Percentiles rank a stretch among this genome's conserved stretches.
These are phyloP conservation scores for Orbilia blumenaviensis DNA, from an alignment of 2,329 filamentous ascomycete species.

Conservation along the genomic window DNA sequence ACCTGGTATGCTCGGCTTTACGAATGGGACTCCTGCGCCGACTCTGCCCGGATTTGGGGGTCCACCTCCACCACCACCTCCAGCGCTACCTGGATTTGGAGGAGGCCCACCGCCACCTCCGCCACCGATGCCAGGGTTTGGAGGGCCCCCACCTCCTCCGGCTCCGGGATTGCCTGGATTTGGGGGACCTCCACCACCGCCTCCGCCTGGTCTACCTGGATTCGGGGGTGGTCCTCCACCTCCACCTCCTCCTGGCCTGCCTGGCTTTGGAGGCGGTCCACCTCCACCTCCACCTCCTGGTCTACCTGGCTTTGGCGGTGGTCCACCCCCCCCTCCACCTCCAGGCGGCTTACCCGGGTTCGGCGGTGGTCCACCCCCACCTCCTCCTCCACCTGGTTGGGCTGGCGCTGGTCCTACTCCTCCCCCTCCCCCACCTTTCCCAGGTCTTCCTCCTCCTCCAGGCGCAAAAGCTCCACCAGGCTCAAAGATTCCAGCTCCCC, in stretches of 20 bases:
- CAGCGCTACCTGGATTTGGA: slow-evolving; percentile 62
- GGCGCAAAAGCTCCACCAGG: slow-evolving; percentile 63
- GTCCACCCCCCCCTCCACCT: slow-evolving; percentile 61
- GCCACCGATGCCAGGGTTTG: slow-evolving; percentile 59
- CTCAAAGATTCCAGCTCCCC: slow-evolving; percentile 62
- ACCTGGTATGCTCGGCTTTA: slow-evolving; percentile 58
- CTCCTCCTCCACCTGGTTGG: slow-evolving; percentile 58
- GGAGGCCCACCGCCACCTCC: slow-evolving; percentile 60
- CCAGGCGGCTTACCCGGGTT: slow-evolving; percentile 60
- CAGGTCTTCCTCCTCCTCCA: slow-evolving; percentile 63
- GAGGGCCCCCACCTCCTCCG: slow-evolving; percentile 64
- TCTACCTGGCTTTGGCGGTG: slow-evolving; percentile 60
- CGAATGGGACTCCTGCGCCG: slow-evolving; percentile 61
- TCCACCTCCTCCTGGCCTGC: slow-evolving; percentile 61
- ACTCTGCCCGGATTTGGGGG: slow-evolving; percentile 59
- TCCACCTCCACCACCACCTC: slow-evolving; percentile 61
- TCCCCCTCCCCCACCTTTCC: slow-evolving; percentile 64
- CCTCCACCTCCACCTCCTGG: slow-evolving; percentile 61
- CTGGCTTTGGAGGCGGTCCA: slow-evolving; percentile 60
- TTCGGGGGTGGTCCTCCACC: slow-evolving; percentile 61
- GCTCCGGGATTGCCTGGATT: slow-evolving; percentile 59
- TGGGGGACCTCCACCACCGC: slow-evolving; percentile 63
- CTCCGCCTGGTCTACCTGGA: slow-evolving; percentile 63
- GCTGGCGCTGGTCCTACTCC: slow-evolving; percentile 61
- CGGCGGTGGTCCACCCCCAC: slow-evolving; percentile 60